Conservation (phyloP, 371 early-diverging fungal species). For the Synchytrium microbalum region DNA sequence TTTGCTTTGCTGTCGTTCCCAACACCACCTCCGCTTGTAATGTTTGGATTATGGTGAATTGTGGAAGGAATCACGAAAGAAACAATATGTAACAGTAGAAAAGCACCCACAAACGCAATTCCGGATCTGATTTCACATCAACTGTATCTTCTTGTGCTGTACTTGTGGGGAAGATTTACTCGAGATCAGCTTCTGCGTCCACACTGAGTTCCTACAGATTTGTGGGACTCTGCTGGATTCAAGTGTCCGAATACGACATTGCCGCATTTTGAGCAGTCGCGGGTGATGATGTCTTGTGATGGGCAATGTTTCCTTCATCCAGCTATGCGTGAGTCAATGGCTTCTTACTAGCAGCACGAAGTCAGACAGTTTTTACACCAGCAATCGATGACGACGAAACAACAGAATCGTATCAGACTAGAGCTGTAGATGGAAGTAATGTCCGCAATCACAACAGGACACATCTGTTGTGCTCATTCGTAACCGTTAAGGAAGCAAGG, state of each 20-base stretch:
- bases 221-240: conserved; percentile 66
- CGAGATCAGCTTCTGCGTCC: no score
- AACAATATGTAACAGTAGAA: no score
- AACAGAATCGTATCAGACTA: conserved; percentile 45
- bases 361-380: neutral
- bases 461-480: conserved; percentile 45
- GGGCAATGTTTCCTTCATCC: neutral
- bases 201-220: conserved; percentile 36
- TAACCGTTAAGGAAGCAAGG: neutral
- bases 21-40: no score
- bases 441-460: conserved; percentile 66
- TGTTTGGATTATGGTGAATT: no score
- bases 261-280: conserved; percentile 34
- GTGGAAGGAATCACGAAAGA: no score
- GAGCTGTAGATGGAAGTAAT: conserved; percentile 44
- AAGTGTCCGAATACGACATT: conserved; percentile 59
- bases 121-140: no score
- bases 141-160: no score
- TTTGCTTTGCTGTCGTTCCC: no score
- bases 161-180: no score
- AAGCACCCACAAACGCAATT: no score
- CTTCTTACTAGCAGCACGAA: conserved; percentile 62
- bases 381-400: neutral
- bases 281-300: neutral
- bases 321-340: conserved; percentile 48